Evolutionary conservation across 2,329 filamentous ascomycete species (phyloP).

Genomic region (Colletotrichum plurivorum): DNA sequence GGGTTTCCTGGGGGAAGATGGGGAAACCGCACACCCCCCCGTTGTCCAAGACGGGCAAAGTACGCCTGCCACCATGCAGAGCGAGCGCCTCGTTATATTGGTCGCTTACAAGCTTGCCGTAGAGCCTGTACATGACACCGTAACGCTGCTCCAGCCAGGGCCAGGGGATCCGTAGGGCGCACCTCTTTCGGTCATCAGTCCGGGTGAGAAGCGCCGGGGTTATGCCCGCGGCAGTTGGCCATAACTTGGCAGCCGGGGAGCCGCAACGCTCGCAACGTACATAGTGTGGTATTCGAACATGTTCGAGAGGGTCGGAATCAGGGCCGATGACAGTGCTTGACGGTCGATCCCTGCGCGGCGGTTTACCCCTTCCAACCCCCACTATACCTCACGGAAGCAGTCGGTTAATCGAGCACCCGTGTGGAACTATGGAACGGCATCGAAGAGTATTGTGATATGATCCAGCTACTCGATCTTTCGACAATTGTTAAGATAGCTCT

Average conservation of each 20-base stretch:
- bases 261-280: not conserved
- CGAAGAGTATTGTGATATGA: not conserved
- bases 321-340: conserved; percentile 16
- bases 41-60: not conserved
- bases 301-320: not conserved
- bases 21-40: conserved; percentile 18
- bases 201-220: conserved; percentile 19
- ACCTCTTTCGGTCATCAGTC: conserved; percentile 11
- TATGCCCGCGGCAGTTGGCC: conserved; percentile 11
- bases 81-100: too few relatives aligned
- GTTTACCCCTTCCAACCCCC: not conserved
- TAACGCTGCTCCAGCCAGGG: too few relatives aligned
- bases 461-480: too few relatives aligned
- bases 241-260: not conserved
- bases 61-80: too few relatives aligned
- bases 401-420: conserved; percentile 13
- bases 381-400: not conserved
- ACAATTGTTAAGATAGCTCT: not conserved
- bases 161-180: not conserved
- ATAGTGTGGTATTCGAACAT: not conserved
- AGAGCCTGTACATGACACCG: too few relatives aligned
- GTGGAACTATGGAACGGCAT: conserved; percentile 21
- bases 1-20: conserved; percentile 30
- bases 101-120: too few relatives aligned
- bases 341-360: conserved; percentile 6